phyloP scores from a whole-genome alignment of 441 rosid species.

The Biscutella laevigata region DNA sequence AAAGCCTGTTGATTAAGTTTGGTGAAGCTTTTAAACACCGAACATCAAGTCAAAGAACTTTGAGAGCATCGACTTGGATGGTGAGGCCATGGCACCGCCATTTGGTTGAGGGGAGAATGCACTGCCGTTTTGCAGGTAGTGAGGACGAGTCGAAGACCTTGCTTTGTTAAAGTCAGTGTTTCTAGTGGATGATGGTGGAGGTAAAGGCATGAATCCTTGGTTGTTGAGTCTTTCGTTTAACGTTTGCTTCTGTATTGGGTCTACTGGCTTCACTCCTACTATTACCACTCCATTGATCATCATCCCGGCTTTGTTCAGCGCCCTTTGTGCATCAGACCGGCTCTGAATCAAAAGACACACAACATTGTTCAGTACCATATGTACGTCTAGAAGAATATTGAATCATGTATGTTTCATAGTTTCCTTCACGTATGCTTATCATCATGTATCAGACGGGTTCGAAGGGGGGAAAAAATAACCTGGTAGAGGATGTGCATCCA shows the following conservation, averaged over 20 bases:
- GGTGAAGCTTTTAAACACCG: slow-evolving; percentile 35
- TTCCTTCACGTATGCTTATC: no score
- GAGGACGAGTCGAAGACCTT: slow-evolving; percentile 42
- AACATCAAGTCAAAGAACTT: slow-evolving; percentile 82
- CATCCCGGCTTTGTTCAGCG: slow-evolving; percentile 74
- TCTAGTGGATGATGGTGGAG: slow-evolving; percentile 45
- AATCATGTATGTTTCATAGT: no score
- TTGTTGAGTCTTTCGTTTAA: slow-evolving; percentile 61
- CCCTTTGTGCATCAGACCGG: slow-evolving; percentile 83
- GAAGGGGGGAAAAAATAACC: slow-evolving; percentile 37
- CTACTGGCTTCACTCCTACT: slow-evolving; percentile 82
- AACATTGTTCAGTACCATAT: background rate
- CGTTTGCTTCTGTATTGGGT: slow-evolving; percentile 66
- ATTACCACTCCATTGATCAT: slow-evolving; percentile 71
- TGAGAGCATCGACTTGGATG: slow-evolving; percentile 68
- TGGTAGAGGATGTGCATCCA: slow-evolving; percentile 94
- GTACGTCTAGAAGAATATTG: no score
- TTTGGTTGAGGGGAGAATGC: slow-evolving; percentile 40
- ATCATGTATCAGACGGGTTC: background rate
- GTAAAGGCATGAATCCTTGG: slow-evolving; percentile 78
- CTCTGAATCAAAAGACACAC: slow-evolving; percentile 41
- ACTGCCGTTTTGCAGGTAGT: slow-evolving; percentile 57
- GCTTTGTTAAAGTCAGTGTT: no score
- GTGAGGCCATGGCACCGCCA: slow-evolving; percentile 74
- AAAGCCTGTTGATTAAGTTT: no score